phyloP scores from a whole-genome alignment of 2,329 filamentous ascomycete genomes.

The Aspergillus sergii region DNA sequence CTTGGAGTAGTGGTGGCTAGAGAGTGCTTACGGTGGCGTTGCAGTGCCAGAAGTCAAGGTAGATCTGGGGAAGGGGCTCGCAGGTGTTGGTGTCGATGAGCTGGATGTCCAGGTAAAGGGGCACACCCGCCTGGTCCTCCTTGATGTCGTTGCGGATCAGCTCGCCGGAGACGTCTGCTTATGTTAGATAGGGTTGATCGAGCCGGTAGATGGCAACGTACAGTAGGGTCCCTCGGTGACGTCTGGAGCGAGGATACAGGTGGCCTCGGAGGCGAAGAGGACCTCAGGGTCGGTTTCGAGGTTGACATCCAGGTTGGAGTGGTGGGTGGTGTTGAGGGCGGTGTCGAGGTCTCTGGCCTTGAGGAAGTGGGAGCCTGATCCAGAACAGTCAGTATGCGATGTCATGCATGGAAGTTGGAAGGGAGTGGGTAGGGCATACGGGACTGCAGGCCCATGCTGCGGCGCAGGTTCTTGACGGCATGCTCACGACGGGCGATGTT shows the following conservation, averaged over 20 bases:
- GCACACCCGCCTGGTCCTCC: slow-evolving; percentile 37
- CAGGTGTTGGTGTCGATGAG: slow-evolving; percentile 46
- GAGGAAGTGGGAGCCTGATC: slow-evolving; percentile 21
- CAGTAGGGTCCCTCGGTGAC: slow-evolving; percentile 59
- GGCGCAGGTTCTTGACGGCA: slow-evolving; percentile 46
- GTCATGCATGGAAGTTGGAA: not conserved
- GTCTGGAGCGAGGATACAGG: slow-evolving; percentile 57
- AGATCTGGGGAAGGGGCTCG: slow-evolving; percentile 40
- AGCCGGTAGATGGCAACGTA: slow-evolving; percentile 9
- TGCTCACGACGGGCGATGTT: slow-evolving; percentile 51
- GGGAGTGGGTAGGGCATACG: slow-evolving; percentile 18
- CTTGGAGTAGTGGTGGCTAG: too few species aligned
- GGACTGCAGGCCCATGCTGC: slow-evolving; percentile 39
- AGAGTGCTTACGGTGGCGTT: slow-evolving; percentile 38
- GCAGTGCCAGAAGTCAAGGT: slow-evolving; percentile 46
- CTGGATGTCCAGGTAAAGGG: slow-evolving; percentile 45
- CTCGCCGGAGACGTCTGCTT: slow-evolving; percentile 39
- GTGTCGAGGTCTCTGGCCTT: slow-evolving; percentile 39
- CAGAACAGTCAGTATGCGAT: not conserved
- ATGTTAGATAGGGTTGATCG: slow-evolving; percentile 1
- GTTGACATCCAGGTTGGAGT: slow-evolving; percentile 36
- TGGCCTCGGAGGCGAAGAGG: slow-evolving; percentile 35
- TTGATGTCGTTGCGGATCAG: slow-evolving; percentile 41
- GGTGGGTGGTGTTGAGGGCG: slow-evolving; percentile 42
- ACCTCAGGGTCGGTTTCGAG: slow-evolving; percentile 25